A percentile compares a stretch with the other conserved stretches of the same genome.
These are phyloP conservation scores for Senna siamea DNA, from an alignment of 306 rosid genomes.

Conservation along the genomic window DNA sequence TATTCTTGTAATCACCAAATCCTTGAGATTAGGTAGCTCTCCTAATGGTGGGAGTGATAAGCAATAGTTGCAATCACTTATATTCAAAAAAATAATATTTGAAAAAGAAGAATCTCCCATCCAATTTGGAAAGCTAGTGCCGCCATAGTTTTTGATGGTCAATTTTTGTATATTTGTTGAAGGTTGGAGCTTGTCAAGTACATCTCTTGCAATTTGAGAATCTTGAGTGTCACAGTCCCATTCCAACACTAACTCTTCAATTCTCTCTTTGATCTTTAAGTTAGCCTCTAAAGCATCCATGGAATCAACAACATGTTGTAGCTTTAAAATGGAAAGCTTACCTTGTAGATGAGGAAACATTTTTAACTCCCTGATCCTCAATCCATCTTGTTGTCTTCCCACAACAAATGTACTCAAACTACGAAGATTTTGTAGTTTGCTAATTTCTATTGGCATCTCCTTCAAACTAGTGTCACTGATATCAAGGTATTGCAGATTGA, in stretches of 20 bases:
- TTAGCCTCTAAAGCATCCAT: not conserved
- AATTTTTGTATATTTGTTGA: conserved; percentile 19
- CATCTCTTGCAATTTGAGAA: not conserved
- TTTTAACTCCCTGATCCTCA: conserved; percentile 3
- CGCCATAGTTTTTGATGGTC: conserved; percentile 18
- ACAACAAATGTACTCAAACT: conserved; percentile 30
- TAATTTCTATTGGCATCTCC: not conserved
- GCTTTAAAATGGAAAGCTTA: conserved; percentile 2
- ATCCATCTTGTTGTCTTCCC: not conserved
- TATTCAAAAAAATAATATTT: not conserved
- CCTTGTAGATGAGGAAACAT: conserved; percentile 20
- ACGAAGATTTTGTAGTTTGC: not conserved
- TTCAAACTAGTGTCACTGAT: not conserved
- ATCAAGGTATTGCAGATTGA: conserved; percentile 8
- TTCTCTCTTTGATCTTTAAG: not conserved
- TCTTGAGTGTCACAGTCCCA: not conserved
- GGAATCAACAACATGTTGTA: conserved; percentile 19
- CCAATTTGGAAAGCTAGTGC: conserved; percentile 35
- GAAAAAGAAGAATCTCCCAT: conserved; percentile 26
- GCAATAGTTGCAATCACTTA: conserved; percentile 26
- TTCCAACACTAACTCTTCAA: conserved; percentile 15
- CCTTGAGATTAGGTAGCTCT: conserved; percentile 16
- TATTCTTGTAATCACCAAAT: not conserved
- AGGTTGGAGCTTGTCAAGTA: conserved; percentile 36
- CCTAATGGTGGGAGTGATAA: conserved; percentile 31